phyloP scores from a whole-genome alignment of 352 stramenopile genomes.

The Phytophthora idaei region DNA sequence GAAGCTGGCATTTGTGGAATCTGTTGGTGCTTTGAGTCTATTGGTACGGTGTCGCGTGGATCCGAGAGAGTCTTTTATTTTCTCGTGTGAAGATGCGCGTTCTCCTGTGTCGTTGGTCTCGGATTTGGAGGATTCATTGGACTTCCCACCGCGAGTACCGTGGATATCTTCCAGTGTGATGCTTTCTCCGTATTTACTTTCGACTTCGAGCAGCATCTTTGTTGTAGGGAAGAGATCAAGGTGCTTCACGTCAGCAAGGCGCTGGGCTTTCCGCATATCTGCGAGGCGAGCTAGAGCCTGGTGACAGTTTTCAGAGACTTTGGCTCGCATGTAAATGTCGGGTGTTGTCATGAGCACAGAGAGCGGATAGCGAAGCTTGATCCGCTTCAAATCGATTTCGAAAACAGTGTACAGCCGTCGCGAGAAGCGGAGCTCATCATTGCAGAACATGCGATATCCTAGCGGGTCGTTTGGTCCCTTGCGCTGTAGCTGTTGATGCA shows the following conservation, averaged over 20 bases:
- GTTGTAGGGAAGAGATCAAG: constrained; percentile 80
- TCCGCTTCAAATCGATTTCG: constrained; percentile 88
- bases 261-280: constrained; percentile 61
- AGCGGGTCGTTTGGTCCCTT: constrained; percentile 36
- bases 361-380: constrained; percentile 88
- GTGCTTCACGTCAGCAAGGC: constrained; percentile 62
- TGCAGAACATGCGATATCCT: constrained; percentile 71
- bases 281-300: constrained; percentile 69
- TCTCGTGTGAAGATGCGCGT: background rate
- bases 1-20: constrained; percentile 72
- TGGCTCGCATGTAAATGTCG: constrained; percentile 91
- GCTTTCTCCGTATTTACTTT: constrained; percentile 93
- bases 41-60: constrained; percentile 14
- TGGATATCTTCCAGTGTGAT: constrained; percentile 91
- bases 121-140: constrained; percentile 7
- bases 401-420: constrained; percentile 87
- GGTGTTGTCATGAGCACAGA: constrained; percentile 64
- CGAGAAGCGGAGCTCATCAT: constrained; percentile 76
- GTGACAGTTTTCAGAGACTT: constrained; percentile 86
- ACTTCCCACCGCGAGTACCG: constrained; percentile 24
- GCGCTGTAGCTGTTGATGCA: constrained; percentile 52
- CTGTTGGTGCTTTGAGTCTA: constrained; percentile 73
- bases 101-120: constrained; percentile 16
- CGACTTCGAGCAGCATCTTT: constrained; percentile 82
- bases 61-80: constrained; percentile 4